Base-by-base conservation (phyloP, 2,329 filamentous ascomycete genomes). In the Aspergillus sp. region DNA sequence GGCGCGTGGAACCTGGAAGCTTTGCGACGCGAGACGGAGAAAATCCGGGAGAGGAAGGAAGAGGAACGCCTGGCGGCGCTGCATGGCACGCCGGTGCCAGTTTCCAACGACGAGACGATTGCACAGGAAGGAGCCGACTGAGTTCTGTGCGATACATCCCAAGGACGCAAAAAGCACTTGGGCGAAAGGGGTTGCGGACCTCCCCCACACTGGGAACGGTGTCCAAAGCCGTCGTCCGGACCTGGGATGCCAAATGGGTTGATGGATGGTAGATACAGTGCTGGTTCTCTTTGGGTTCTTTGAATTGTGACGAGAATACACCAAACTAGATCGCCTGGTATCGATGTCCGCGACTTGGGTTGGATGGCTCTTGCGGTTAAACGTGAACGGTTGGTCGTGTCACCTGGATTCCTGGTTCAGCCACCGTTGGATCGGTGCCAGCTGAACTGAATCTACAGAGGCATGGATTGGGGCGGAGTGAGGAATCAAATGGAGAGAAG, bases 21-120 rank as follows among this genome's bases (percentile, higher is more conserved):
- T 62, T 79, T 98, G 74, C 86, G 95, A 61, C 82, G 83, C 70
- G 93, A 98, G 82, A 99, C 95, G 0, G 91, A 96, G 74, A 86
- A 84, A 3, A 73, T 94, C 30, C 83, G 88, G 53, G 83, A 87
- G 64, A 83, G 83, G 81, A 93, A 90, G 75, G 94, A 97, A 77
- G 89, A 92, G 67, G 91, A 96, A 68, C 75, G 86, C 27, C 68
- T 88, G 58, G 75, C 74, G 39, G 75, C 71, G 61, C 61, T 77
- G 19, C 59, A 72, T 27, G 77, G 77, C 10, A 61, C 58, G 17
- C 56, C 62, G 15, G 27, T 72, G 19, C 70, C 71, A 8, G 32
- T 32, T 36, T 61, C 66, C 49, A 62, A 57, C 53, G 65, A 65
- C 25, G 65, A 51, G 25, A 60, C 58, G 23, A 57, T 70, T 30